Base-by-base conservation (phyloP, 768 basidiomycete genomes). In the Podaxis sp. region DNA sequence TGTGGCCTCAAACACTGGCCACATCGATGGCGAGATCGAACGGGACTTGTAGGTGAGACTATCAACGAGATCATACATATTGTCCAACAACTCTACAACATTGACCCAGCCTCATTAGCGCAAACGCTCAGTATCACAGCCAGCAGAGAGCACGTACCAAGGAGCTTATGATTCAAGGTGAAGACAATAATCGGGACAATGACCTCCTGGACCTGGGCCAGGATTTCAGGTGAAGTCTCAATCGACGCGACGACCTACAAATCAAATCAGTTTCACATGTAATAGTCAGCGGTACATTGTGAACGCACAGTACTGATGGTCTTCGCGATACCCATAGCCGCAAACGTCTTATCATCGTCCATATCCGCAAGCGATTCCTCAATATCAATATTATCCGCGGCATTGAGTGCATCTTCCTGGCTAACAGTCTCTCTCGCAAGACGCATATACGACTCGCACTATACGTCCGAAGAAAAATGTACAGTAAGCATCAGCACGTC, bases 341-440 rank as follows among this genome's bases (percentile, higher is more conserved):
- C 87, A 62, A 91, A 90, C 1, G 88, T 86, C 78, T 94, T 95
- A 72, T 94, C 91, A 57, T 93, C 90, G 57, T 90, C 88, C n/a
- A 70, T 76, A 44, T 84, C 82, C 11, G 71, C 74, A 64, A 87
- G 70, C 44, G 84, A 63, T 2, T 79, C 66, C 28, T 90, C 90
- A 36, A 87, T 68, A 63, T 88, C 86, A 13, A 80, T 73, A 55
- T 78, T 79, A 2, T 78, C 74, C 28, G 71, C 59, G 16, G 62
- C 59, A 35, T 55, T 70, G 10, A 79, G 78, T n/a, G 73, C 70
- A 59, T 87, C 85, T 21, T 84, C 83, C 42, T 79, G 77, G 11
- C 74, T 71, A 14, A 88, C 74, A 53, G 82, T 82, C 60, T 96
- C 93, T 56, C 81, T 80, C 6, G 89, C 84, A 25, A 93, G 80